Evolutionary conservation across 2,329 filamentous ascomycete genomes (phyloP).

Genomic region (Fusarium longipes): DNA sequence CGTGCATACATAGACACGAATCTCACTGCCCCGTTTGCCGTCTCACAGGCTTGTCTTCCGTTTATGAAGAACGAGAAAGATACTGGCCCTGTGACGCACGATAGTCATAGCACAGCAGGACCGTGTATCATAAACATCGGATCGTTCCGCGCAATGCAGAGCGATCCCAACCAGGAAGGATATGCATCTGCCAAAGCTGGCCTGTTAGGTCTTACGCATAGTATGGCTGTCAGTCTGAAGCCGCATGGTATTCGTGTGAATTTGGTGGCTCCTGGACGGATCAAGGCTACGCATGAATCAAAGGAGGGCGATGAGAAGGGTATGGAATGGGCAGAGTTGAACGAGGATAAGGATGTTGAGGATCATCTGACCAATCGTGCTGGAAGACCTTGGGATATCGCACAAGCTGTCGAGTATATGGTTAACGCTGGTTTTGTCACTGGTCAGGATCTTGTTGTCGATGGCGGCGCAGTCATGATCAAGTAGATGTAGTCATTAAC

Average conservation of each 20-base stretch:
- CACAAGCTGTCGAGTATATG: constrained; percentile 15
- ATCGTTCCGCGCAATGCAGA: constrained; percentile 14
- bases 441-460: constrained; percentile 12
- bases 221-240: constrained; percentile 16
- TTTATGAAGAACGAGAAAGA: constrained; percentile 24
- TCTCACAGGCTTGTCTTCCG: constrained; percentile 10
- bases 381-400: constrained; percentile 18
- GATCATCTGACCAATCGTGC: constrained; percentile 18
- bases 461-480: constrained; percentile 15
- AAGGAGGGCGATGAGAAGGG: constrained; percentile 15
- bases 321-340: constrained; percentile 4
- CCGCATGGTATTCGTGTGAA: constrained; percentile 11
- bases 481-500: background rate
- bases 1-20: constrained; percentile 13
- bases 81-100: background rate
- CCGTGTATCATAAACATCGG: constrained; percentile 21
- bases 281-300: constrained; percentile 9
- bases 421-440: constrained; percentile 23
- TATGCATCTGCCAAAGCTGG: constrained; percentile 22
- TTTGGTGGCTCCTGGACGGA: constrained; percentile 8
- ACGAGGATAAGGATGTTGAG: constrained; percentile 14
- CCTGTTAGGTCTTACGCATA: constrained; percentile 10
- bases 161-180: constrained; percentile 14
- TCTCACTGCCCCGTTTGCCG: constrained; percentile 9
- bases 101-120: constrained; percentile 14